Evolutionary conservation across 1,284 basidiomycete genomes (phyloP), one percentile per base, ranked within the genome.

Genomic region (Ceratobasidium papillatum): DNA sequence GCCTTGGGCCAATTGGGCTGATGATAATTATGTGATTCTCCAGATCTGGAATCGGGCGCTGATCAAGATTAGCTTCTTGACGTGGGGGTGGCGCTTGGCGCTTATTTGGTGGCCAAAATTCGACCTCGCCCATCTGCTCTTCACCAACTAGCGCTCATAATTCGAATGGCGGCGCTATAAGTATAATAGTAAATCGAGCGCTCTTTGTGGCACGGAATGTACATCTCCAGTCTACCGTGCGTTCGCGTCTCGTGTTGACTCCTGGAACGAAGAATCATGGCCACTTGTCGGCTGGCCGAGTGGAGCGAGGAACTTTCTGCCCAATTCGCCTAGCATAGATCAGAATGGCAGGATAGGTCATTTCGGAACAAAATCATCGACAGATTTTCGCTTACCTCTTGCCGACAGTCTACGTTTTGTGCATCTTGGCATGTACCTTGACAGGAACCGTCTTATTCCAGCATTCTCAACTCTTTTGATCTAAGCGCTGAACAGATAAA

Each of bases 31-130:
- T 47, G 27, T 64, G 41, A 43, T 45, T 45, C 45, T 47, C 27
- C 7, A 25, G 65, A 68, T 68, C 51, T 25, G 34, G 19, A 32
- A 68, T 68, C 65, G 65, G 65, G 17, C 47, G 51, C 36, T 68
- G 65, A 52, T 56, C 63, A 38, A 27, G 34, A 45, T 65, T 9
- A 14, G 63, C 27, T 52, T 52, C 51, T 45, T 45, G 45, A 38
- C 27, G 17, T 5, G 22, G 63, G 32, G 34, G 45, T 51, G 30
- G 45, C 63, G 63, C 63, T 52, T 12, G 47, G 63, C 63, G 63
- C 19, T 52, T 32, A 27, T 2, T 47, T 27, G 36, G 61, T 63
- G 61, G 41, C 61, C 36, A 45, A 8, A 22, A 45, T 63, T 47
- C 41, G 30, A 59, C 56, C 36, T 11, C 51, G 22, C 17, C 27